These are phyloP conservation scores for Apostasia ramifera DNA, from an alignment of 106 monocot genomes.

Conservation along the genomic window DNA sequence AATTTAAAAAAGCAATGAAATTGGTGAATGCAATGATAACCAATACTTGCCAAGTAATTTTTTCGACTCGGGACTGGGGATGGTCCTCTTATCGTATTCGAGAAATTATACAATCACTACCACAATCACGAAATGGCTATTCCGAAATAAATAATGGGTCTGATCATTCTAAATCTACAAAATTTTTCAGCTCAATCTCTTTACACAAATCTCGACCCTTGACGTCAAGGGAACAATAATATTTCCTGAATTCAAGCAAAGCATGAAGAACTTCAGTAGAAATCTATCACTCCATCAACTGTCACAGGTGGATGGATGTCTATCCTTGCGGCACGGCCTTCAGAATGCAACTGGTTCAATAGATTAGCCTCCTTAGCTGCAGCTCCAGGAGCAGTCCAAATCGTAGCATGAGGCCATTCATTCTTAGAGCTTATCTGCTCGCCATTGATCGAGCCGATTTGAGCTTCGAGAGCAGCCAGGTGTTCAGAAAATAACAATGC, in stretches of 20 bases:
- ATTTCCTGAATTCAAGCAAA: too few relatives aligned
- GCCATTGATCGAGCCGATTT: constrained; percentile 50
- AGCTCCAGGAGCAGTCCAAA: constrained; percentile 69
- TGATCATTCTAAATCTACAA: too few relatives aligned
- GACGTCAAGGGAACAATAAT: neutral
- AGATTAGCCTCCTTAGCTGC: constrained; percentile 69
- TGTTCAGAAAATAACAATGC: constrained; percentile 79
- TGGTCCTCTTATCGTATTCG: too few relatives aligned
- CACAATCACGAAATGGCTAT: too few relatives aligned
- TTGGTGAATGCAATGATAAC: too few relatives aligned
- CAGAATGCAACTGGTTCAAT: constrained; percentile 44
- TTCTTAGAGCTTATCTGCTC: constrained; percentile 68
- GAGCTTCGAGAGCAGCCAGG: constrained; percentile 74
- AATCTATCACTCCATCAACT: constrained; percentile 56
- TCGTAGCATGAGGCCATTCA: constrained; percentile 81
- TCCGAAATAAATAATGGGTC: too few relatives aligned
- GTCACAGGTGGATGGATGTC: constrained; percentile 52
- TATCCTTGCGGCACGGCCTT: constrained; percentile 64
- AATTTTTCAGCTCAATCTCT: too few relatives aligned
- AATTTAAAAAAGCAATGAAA: too few relatives aligned
- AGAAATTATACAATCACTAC: too few relatives aligned
- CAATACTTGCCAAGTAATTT: too few relatives aligned
- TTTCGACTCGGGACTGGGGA: too few relatives aligned
- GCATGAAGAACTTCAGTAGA: constrained; percentile 31
- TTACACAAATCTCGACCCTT: neutral